A percentile compares a stretch with the other conserved stretches of the same genome.
phyloP scores from a whole-genome alignment of 1,284 basidiomycete genomes.

The Boletus smithii region DNA sequence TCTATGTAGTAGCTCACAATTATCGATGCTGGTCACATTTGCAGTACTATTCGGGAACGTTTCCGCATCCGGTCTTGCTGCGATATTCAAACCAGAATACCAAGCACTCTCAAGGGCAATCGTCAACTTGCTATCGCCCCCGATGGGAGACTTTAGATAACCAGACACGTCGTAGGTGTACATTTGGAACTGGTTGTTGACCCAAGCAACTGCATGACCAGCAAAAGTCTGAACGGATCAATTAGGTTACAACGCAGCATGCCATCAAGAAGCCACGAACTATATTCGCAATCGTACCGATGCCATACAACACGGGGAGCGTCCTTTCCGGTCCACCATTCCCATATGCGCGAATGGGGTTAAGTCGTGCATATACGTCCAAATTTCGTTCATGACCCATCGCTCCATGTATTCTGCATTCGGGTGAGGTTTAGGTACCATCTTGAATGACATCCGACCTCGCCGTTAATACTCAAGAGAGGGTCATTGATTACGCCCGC shows the following conservation, averaged over 20 bases:
- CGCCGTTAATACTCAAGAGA: conserved; percentile 17
- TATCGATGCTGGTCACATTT: conserved; percentile 4
- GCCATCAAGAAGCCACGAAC: conserved; percentile 18
- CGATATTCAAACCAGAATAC: conserved; percentile 52
- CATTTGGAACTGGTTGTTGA: conserved; percentile 57
- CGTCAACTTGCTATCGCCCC: conserved; percentile 43
- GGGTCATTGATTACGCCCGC: conserved; percentile 15
- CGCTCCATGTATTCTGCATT: conserved; percentile 50
- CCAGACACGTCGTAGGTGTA: conserved; percentile 52
- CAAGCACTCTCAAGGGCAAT: conserved; percentile 53
- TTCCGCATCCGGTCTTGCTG: conserved; percentile 47
- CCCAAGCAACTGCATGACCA: conserved; percentile 52
- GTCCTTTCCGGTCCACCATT: conserved; percentile 31
- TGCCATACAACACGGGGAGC: conserved; percentile 56
- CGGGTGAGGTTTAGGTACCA: conserved; percentile 1
- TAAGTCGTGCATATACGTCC: conserved; percentile 60
- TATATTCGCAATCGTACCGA: conserved; percentile 59
- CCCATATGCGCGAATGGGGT: conserved; percentile 36
- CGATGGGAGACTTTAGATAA: conserved; percentile 33
- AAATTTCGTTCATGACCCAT: conserved; percentile 58
- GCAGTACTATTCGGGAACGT: conserved; percentile 28
- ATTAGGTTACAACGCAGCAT: background rate
- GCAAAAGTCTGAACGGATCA: conserved; percentile 41
- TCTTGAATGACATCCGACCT: background rate
- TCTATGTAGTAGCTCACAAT: conserved; percentile 7